These are phyloP conservation scores for Candida jianshihensis DNA, from an alignment of 805 yeast species.

Conservation along the genomic window DNA sequence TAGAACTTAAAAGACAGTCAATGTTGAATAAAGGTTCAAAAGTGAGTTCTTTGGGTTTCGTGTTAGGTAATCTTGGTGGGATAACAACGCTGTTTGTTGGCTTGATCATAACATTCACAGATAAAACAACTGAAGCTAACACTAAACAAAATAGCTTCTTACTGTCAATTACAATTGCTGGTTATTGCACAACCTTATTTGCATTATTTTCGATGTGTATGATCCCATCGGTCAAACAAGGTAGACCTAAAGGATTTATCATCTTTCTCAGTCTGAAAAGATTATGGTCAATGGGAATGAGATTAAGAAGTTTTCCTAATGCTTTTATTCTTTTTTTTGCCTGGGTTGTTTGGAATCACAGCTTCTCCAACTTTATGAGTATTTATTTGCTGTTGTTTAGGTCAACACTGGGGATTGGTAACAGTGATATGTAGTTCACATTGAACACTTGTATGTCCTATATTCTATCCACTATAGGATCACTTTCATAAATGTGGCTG, in stretches of 20 bases:
- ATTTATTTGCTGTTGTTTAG: constrained; percentile 32
- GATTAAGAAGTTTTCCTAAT: constrained; percentile 25
- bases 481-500: constrained; percentile 30
- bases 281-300: constrained; percentile 18
- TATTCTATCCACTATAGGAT: constrained; percentile 28
- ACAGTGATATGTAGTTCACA: constrained; percentile 32
- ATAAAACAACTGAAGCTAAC: constrained; percentile 20
- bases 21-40: constrained; percentile 27
- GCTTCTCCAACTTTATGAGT: constrained; percentile 28
- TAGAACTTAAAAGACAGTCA: constrained; percentile 14
- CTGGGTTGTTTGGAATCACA: constrained; percentile 37
- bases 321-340: constrained; percentile 31
- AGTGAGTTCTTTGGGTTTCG: constrained; percentile 32
- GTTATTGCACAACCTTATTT: constrained; percentile 26
- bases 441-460: constrained; percentile 32
- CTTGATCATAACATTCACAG: constrained; percentile 28
- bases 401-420: constrained; percentile 32
- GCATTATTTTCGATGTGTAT: constrained; percentile 22
- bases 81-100: constrained; percentile 31
- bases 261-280: constrained; percentile 25
- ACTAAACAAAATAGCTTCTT: constrained; percentile 29
- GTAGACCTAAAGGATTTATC: constrained; percentile 21
- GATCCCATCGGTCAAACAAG: constrained; percentile 28
- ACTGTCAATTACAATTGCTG: constrained; percentile 34
- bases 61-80: constrained; percentile 32